phyloP scores from a whole-genome alignment of 164 flowering plant species.

The Aristolochia fimbriata region DNA sequence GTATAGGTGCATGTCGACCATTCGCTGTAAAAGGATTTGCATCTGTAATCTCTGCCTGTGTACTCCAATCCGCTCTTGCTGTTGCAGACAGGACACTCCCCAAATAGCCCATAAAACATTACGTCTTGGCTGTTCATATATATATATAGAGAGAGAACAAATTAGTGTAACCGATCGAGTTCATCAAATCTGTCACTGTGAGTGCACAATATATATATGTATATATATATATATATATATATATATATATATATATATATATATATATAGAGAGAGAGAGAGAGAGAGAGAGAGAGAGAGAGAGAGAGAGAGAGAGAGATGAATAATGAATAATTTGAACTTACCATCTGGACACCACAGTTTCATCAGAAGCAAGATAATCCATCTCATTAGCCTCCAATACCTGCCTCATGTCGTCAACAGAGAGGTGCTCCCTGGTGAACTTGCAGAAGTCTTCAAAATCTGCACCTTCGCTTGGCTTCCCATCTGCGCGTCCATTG shows the following conservation, averaged over 20 bases:
- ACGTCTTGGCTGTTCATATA: conserved; percentile 52
- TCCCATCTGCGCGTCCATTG: conserved; percentile 20
- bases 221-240: too few species aligned
- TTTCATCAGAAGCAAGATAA: conserved; percentile 20
- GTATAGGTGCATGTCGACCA: conserved; percentile 63
- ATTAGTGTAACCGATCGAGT: too few species aligned
- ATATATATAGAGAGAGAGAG: too few species aligned
- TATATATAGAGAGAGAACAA: too few species aligned
- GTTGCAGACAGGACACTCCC: conserved; percentile 49
- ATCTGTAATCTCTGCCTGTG: conserved; percentile 31
- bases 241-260: too few species aligned
- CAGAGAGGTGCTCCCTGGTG: conserved; percentile 29
- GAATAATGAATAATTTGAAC: too few species aligned
- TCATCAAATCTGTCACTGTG: too few species aligned
- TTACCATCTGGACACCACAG: conserved; percentile 13
- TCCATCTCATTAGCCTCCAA: conserved; percentile 49
- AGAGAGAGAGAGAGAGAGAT: too few species aligned
- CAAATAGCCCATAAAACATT: conserved; percentile 55
- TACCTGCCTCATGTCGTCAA: conserved; percentile 47
- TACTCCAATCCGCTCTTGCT: conserved; percentile 34
- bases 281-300: too few species aligned
- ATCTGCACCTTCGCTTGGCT: conserved; percentile 20
- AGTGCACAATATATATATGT: too few species aligned
- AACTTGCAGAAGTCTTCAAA: conserved; percentile 48
- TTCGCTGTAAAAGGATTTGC: conserved; percentile 48